phyloP scores from a whole-genome alignment of 2,329 filamentous ascomycete species.

The Aspergillus tubingensis region DNA sequence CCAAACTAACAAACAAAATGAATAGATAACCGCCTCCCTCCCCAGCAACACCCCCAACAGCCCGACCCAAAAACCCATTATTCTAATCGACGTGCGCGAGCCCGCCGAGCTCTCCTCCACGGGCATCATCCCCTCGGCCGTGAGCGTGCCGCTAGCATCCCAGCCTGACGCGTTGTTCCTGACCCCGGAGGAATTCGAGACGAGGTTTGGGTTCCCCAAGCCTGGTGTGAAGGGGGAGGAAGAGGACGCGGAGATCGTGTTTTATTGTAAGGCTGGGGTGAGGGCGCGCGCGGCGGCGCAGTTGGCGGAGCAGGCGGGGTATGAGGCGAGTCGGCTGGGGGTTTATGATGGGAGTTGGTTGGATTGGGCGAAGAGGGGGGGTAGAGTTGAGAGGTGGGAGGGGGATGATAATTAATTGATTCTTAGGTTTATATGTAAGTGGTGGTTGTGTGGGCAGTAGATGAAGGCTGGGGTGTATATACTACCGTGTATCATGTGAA shows the following conservation, averaged over 20 bases:
- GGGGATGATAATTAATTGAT: constrained; percentile 24
- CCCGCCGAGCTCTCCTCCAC: constrained; percentile 48
- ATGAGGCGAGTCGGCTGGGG: constrained; percentile 61
- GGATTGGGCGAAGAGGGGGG: constrained; percentile 78
- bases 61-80: constrained; percentile 31
- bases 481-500: too few species aligned
- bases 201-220: constrained; percentile 75
- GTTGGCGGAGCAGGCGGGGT: constrained; percentile 76
- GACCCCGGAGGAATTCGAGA: constrained; percentile 74
- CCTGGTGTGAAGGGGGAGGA: constrained; percentile 56
- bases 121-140: constrained; percentile 70
- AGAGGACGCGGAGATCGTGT: constrained; percentile 57
- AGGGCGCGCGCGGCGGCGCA: constrained; percentile 74
- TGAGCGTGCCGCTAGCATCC: constrained; percentile 79
- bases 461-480: too few species aligned
- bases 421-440: background rate
- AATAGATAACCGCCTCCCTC: constrained; percentile 40
- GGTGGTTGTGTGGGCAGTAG: too few species aligned
- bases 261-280: constrained; percentile 93
- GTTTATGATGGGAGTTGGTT: constrained; percentile 58
- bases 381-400: constrained; percentile 57
- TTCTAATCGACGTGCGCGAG: constrained; percentile 52
- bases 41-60: constrained; percentile 23
- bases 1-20: constrained; percentile 6
- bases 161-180: constrained; percentile 80